These are phyloP conservation scores for Tylopilus sp. DNA, from an alignment of 1,284 basidiomycete genomes.

Conservation along the genomic window DNA sequence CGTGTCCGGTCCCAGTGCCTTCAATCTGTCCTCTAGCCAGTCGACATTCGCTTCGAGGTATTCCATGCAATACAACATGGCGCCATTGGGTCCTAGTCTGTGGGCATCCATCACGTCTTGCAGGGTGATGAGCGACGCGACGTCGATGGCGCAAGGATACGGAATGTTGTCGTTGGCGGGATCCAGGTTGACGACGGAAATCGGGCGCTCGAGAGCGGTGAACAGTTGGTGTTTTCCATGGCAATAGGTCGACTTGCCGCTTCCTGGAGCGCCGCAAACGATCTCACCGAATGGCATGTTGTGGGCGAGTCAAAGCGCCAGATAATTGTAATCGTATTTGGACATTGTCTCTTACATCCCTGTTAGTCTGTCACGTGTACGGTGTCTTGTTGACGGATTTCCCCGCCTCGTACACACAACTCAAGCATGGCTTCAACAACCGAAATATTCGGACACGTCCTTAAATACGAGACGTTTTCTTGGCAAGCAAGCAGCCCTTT, in stretches of 20 bases:
- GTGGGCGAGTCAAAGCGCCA: background rate
- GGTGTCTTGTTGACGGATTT: too few relatives aligned
- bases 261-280: conserved; percentile 89
- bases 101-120: conserved; percentile 86
- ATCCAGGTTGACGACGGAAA: conserved; percentile 92
- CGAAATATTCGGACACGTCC: too few relatives aligned
- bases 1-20: conserved; percentile 62
- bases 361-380: too few relatives aligned
- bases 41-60: conserved; percentile 95
- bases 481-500: too few relatives aligned
- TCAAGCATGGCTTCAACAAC: too few relatives aligned
- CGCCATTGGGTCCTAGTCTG: conserved; percentile 92
- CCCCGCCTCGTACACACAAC: too few relatives aligned
- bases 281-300: conserved; percentile 81
- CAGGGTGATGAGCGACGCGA: conserved; percentile 85
- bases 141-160: conserved; percentile 88
- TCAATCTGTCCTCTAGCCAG: conserved; percentile 83
- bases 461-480: too few relatives aligned
- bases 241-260: conserved; percentile 93
- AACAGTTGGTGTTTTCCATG: conserved; percentile 92
- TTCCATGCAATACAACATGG: conserved; percentile 96
- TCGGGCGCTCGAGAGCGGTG: conserved; percentile 79
- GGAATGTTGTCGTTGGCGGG: conserved; percentile 90
- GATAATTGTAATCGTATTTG: too few relatives aligned
- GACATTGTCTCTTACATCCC: too few relatives aligned